These are phyloP conservation scores for Phellinidium pouzarii DNA, from an alignment of 1,284 basidiomycete genomes.

Conservation along the genomic window DNA sequence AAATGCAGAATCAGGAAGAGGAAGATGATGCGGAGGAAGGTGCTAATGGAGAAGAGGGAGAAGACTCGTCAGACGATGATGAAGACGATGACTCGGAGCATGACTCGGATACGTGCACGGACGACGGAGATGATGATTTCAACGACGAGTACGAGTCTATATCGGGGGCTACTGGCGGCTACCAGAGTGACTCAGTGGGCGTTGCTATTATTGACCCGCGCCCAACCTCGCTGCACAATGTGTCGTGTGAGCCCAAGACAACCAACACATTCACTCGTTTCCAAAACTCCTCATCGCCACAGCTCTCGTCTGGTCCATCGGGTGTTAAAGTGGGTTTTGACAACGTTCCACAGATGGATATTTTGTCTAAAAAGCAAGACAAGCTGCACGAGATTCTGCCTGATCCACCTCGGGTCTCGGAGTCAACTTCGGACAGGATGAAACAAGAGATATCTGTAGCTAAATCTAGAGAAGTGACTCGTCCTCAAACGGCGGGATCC, in stretches of 20 bases:
- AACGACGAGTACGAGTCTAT: conserved; percentile 14
- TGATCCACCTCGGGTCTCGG: conserved; percentile 10
- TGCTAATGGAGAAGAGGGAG: conserved; percentile 29
- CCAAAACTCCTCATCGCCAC: conserved; percentile 12
- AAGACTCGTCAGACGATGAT: conserved; percentile 1
- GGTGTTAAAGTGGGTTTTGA: neutral
- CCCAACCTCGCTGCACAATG: conserved; percentile 2
- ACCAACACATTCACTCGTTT: neutral
- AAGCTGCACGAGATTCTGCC: conserved; percentile 3
- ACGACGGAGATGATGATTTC: neutral
- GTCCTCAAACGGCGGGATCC: conserved; percentile 11
- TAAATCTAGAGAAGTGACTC: neutral
- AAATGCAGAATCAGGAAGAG: conserved; percentile 59
- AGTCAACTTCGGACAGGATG: conserved; percentile 13
- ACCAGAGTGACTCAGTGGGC: conserved; percentile 11
- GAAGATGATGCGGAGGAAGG: conserved; percentile 50
- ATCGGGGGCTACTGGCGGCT: conserved; percentile 1
- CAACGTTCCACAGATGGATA: neutral
- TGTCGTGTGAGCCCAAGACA: neutral
- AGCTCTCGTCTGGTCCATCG: neutral
- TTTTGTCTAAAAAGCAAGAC: conserved; percentile 10
- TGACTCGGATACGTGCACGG: conserved; percentile 6
- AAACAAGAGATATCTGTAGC: conserved; percentile 5
- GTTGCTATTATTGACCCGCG: neutral
- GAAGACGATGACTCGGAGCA: conserved; percentile 4